Conservation (phyloP, 2,329 filamentous ascomycete species). For the Acephala macrosclerotiorum region DNA sequence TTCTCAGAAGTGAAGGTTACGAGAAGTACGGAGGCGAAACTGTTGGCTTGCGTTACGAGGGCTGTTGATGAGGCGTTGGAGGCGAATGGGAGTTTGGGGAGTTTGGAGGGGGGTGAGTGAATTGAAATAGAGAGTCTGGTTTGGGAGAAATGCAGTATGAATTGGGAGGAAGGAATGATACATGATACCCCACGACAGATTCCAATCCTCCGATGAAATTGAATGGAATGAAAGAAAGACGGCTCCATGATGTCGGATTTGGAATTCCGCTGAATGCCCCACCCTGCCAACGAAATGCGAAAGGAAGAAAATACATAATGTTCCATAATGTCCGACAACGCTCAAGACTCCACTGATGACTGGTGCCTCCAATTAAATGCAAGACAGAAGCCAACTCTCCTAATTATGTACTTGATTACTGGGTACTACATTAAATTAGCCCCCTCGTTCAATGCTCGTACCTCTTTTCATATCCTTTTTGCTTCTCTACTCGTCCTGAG, state of each 20-base stretch:
- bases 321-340: too few relatives aligned
- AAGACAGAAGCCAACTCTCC: neutral
- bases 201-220: too few relatives aligned
- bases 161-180: neutral
- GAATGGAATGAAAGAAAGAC: too few relatives aligned
- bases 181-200: too few relatives aligned
- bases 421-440: neutral
- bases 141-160: neutral
- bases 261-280: too few relatives aligned
- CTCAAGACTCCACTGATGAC: too few relatives aligned
- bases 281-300: too few relatives aligned
- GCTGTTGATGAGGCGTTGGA: conserved; percentile 23
- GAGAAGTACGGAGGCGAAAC: conserved; percentile 18
- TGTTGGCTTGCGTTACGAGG: conserved; percentile 22
- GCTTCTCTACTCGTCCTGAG: neutral
- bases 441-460: neutral
- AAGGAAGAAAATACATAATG: too few relatives aligned
- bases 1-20: conserved; percentile 11
- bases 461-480: neutral
- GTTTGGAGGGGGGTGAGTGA: neutral
- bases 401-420: neutral
- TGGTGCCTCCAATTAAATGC: too few relatives aligned
- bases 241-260: too few relatives aligned
- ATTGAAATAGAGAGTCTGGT: neutral
- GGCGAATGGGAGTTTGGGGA: conserved; percentile 11